Conservation (phyloP, 257 asterid genomes). For the Gardenia jasminoides region DNA sequence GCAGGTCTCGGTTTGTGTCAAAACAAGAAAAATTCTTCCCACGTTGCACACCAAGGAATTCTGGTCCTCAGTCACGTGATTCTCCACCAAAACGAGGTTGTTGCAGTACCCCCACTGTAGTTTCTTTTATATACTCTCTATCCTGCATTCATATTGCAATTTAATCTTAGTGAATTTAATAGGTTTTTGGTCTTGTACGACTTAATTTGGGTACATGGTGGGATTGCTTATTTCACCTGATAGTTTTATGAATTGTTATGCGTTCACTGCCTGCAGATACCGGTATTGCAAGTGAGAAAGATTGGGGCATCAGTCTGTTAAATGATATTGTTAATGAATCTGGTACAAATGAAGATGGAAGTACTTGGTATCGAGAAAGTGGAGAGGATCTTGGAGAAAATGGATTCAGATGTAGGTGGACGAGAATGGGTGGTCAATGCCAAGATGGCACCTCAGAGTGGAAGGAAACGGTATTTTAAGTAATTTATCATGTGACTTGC, state of each 20-base stretch:
- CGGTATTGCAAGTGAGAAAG: conserved; percentile 96
- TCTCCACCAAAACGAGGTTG: conserved; percentile 96
- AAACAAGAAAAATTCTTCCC: conserved; percentile 70
- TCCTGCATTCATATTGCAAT: not conserved
- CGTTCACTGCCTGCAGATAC: conserved; percentile 54
- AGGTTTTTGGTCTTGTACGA: not conserved
- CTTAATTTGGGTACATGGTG: not conserved
- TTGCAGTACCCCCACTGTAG: not conserved
- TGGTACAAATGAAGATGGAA: conserved; percentile 86
- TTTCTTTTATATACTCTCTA: not conserved
- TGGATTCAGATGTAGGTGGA: conserved; percentile 94
- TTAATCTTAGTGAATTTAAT: not conserved
- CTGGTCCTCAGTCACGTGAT: conserved; percentile 94
- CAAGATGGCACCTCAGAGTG: conserved; percentile 75
- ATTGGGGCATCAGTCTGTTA: conserved; percentile 87
- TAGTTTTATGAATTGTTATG: not conserved
- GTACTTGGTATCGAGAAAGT: conserved; percentile 89
- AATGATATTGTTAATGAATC: conserved; percentile 68
- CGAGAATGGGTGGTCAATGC: conserved; percentile 90
- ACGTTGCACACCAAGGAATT: conserved; percentile 63
- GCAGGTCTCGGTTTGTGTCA: conserved; percentile 58
- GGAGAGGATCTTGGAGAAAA: conserved; percentile 93
- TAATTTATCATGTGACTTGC: conserved; percentile 12
- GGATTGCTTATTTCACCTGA: conserved; percentile 9
- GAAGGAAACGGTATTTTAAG: conserved; percentile 83